These are phyloP conservation scores for Starmera caribaea DNA, from an alignment of 805 yeast genomes.

Conservation along the genomic window DNA sequence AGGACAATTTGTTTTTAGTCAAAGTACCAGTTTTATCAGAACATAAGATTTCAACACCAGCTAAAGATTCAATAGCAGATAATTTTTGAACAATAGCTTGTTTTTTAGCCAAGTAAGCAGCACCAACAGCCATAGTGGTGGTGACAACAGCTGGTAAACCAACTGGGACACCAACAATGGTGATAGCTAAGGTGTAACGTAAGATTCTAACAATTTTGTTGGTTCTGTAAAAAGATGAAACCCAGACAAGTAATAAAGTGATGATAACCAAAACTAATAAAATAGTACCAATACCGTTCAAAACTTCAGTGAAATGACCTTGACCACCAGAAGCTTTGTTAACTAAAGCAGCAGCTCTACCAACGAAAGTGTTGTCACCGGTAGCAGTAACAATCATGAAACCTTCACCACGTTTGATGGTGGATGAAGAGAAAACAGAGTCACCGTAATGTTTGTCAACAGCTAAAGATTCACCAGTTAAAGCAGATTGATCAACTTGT, in stretches of 20 bases:
- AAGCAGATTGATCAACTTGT: conserved; percentile 93
- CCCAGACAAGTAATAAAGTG: conserved; percentile 85
- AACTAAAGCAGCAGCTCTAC: conserved; percentile 95
- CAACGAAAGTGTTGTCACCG: conserved; percentile 92
- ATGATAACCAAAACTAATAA: conserved; percentile 80
- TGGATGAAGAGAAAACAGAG: conserved; percentile 81
- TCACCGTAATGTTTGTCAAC: conserved; percentile 89
- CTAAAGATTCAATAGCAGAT: conserved; percentile 93
- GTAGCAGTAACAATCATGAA: conserved; percentile 91
- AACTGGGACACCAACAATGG: conserved; percentile 97
- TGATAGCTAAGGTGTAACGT: conserved; percentile 89
- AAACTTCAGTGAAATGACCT: conserved; percentile 96
- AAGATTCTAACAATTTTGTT: conserved; percentile 77
- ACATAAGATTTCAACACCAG: conserved; percentile 96
- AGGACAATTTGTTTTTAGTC: conserved; percentile 92
- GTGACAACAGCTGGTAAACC: conserved; percentile 98
- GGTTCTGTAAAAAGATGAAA: conserved; percentile 90
- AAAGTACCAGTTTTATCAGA: conserved; percentile 97
- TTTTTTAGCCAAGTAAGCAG: conserved; percentile 95
- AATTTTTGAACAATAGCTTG: conserved; percentile 95
- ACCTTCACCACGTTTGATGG: conserved; percentile 93
- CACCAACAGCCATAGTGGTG: conserved; percentile 99
- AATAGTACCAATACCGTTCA: conserved; percentile 95
- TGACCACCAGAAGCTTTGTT: conserved; percentile 88
- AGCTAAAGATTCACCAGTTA: conserved; percentile 96